Evolutionary conservation across 164 flowering plant genomes (phyloP).

Genomic region (Vitis amurensis): DNA sequence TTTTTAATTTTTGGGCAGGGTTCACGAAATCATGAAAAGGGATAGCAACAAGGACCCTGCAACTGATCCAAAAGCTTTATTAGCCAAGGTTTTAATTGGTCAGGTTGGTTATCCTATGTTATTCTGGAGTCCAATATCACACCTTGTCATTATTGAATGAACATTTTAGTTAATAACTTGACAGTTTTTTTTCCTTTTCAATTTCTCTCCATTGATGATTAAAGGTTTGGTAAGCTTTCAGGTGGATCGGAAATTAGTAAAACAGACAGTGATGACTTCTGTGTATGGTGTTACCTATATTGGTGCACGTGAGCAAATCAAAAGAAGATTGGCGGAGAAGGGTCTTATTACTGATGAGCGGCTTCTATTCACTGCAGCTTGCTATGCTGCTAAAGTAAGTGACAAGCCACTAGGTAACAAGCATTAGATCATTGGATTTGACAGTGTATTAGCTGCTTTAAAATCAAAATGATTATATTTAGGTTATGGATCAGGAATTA

Average conservation of each 20-base stretch:
- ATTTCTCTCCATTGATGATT: slow-evolving; percentile 18
- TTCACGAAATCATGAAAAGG: slow-evolving; percentile 63
- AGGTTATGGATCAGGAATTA: too few species aligned
- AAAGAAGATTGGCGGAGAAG: slow-evolving; percentile 78
- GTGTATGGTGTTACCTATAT: slow-evolving; percentile 96
- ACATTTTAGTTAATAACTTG: background rate
- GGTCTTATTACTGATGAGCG: slow-evolving; percentile 80
- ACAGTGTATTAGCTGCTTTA: background rate
- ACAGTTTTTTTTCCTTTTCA: background rate
- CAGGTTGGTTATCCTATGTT: slow-evolving; percentile 50
- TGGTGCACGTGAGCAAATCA: slow-evolving; percentile 98
- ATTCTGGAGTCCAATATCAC: background rate
- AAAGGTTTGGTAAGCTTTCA: slow-evolving; percentile 38
- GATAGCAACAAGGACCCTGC: slow-evolving; percentile 75
- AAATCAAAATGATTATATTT: background rate
- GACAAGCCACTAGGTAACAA: background rate
- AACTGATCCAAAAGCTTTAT: slow-evolving; percentile 54
- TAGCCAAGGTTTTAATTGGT: slow-evolving; percentile 67
- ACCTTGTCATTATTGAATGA: background rate
- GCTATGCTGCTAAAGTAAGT: slow-evolving; percentile 93
- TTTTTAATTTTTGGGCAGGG: slow-evolving; percentile 42
- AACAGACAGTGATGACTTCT: slow-evolving; percentile 99
- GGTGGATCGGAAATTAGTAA: slow-evolving; percentile 94
- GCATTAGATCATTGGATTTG: too few species aligned
- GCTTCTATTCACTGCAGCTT: slow-evolving; percentile 71